These are phyloP conservation scores for Chaetomium cochliodes DNA, from an alignment of 495 filamentous ascomycete species.

Conservation along the genomic window DNA sequence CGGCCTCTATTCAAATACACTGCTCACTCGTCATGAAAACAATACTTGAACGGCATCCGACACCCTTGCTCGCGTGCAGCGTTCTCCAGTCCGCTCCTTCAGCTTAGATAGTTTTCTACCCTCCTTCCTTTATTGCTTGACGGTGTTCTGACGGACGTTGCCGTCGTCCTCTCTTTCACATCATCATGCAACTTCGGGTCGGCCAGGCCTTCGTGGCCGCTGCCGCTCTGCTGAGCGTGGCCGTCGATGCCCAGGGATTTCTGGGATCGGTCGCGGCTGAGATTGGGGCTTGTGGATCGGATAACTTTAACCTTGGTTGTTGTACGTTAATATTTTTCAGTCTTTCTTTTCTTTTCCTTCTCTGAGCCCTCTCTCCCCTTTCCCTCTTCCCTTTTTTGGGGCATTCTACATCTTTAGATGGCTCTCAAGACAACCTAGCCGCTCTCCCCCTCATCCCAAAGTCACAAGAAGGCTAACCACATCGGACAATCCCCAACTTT, in stretches of 20 bases:
- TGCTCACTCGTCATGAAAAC: background rate
- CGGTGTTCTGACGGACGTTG: background rate
- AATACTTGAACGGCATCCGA: background rate
- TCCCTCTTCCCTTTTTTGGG: too few species aligned
- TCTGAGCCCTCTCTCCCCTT: too few species aligned
- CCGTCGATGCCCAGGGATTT: conserved; percentile 28
- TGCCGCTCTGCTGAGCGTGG: conserved; percentile 25
- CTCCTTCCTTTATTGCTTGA: conserved; percentile 1
- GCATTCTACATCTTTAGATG: too few species aligned
- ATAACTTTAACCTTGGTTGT: conserved; percentile 32
- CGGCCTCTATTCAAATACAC: background rate
- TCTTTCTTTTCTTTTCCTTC: too few species aligned
- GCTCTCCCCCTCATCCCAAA: too few species aligned
- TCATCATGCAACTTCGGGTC: conserved; percentile 20
- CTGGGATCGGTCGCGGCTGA: conserved; percentile 21
- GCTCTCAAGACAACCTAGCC: too few species aligned
- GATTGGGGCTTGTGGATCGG: conserved; percentile 15
- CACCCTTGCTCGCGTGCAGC: conserved; percentile 2
- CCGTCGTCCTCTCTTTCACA: conserved; percentile 10
- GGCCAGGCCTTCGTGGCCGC: conserved; percentile 32
- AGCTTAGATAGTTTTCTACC: background rate
- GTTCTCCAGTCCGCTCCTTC: conserved; percentile 11
- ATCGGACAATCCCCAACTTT: conserved; percentile 3
- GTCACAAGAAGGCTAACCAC: too few species aligned
- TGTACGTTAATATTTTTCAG: background rate